Evolutionary conservation across 306 rosid species (phyloP), one percentile per base, ranked within the genome.

Genomic region (Luffa aegyptiaca): DNA sequence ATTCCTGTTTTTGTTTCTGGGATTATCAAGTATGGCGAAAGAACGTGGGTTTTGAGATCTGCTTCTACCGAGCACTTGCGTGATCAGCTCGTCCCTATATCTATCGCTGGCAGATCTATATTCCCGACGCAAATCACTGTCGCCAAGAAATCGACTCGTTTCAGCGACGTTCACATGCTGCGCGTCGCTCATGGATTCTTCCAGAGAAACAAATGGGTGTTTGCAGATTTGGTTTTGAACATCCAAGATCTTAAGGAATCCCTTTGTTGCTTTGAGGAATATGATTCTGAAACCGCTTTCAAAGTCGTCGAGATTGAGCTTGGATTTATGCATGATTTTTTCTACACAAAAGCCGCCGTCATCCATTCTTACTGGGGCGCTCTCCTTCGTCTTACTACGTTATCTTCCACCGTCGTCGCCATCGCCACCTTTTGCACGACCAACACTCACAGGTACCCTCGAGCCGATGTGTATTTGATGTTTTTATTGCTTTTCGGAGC

Each of bases 141-240:
- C 5, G 7, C 6, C 6, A 18, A 17, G 8, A 17, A 14, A 17
- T 8, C 10, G 11, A 2, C 26, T n/a, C 26, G 0, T 56, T 6
- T 18, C 8, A 6, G 10, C 2, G 62, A 56, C 9, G 10, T 56
- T 18, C 26, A n/a, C 0, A n/a, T 56, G 26, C 26, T 56, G 26
- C 62, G n/a, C n/a, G 2, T 56, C 31, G 88, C 87, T 53, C 75
- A 76, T 53, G 44, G 61, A 53, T 85, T 87, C 82, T 81, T 82
- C 56, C 1, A 17, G n/a, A 77, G 61, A 62, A 82, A 84, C 33
- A 41, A 77, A 80, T 41, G 74, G 12, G 49, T 89, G 5, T 89
- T 82, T 59, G 89, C 88, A 3, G 90, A 89, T 82, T 85, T 89
- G 63, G 84, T 86, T 69, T 81, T 89, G 10, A 81, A 81, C 39